phyloP scores from a whole-genome alignment of 371 early-diverging fungal species.

The Mortierella sp. region DNA sequence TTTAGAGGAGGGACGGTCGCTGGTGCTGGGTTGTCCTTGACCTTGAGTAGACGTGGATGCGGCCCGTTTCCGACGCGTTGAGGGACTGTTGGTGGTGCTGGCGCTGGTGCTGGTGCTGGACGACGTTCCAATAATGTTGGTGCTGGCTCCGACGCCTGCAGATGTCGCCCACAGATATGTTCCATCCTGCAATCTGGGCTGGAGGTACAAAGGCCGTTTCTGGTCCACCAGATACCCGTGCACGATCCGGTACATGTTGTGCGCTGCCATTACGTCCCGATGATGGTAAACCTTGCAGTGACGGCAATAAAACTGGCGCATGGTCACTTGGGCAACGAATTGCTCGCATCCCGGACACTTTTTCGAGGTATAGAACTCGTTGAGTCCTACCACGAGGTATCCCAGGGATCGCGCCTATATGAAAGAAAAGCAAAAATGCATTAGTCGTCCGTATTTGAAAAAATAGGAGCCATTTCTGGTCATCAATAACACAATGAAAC shows the following conservation, averaged over 20 bases:
- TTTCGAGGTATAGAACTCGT: conserved; percentile 24
- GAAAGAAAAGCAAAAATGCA: too few species aligned
- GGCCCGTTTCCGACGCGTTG: too few species aligned
- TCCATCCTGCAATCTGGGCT: conserved; percentile 17
- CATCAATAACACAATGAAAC: too few species aligned
- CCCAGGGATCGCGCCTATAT: conserved; percentile 6
- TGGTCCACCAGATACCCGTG: conserved; percentile 13
- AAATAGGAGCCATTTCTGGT: too few species aligned
- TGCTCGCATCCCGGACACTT: conserved; percentile 18
- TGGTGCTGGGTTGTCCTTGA: too few species aligned
- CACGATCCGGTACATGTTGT: conserved; percentile 20
- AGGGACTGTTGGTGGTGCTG: too few species aligned
- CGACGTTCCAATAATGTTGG: too few species aligned
- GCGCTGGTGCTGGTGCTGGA: too few species aligned
- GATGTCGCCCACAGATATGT: conserved; percentile 14
- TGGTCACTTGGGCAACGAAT: conserved; percentile 13
- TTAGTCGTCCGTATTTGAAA: too few species aligned
- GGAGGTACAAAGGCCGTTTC: conserved; percentile 14
- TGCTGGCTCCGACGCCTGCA: too few species aligned
- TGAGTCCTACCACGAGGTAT: conserved; percentile 15
- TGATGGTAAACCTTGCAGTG: conserved; percentile 4
- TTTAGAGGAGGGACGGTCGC: too few species aligned
- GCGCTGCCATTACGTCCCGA: conserved; percentile 14
- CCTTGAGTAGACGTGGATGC: too few species aligned
- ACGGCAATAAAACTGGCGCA: conserved; percentile 5